phyloP scores from a whole-genome alignment of 495 filamentous ascomycete species.

The Tuber aestivum region DNA sequence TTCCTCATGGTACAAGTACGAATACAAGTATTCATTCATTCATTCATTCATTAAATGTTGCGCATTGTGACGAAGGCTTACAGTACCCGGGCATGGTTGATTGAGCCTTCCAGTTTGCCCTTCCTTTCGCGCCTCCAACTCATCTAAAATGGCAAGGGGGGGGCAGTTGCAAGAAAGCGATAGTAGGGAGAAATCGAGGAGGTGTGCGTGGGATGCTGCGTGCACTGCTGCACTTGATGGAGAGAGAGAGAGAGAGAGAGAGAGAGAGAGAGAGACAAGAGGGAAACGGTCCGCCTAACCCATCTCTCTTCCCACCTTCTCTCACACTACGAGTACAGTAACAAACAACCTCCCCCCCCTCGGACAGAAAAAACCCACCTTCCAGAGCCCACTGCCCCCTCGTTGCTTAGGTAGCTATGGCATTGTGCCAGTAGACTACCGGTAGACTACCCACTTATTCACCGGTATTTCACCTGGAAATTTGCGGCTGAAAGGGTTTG shows the following conservation, averaged over 20 bases:
- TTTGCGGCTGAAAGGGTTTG: constrained; percentile 1
- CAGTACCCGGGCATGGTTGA: not conserved
- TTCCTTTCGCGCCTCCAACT: not conserved
- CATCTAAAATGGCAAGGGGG: not conserved
- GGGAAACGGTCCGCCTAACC: not conserved
- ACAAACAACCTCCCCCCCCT: not conserved
- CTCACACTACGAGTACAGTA: not conserved
- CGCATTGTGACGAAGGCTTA: no score
- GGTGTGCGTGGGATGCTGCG: not conserved
- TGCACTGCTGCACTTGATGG: no score
- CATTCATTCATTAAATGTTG: no score
- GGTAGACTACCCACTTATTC: not conserved
- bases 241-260: no score
- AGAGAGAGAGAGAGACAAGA: not conserved
- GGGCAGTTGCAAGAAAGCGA: not conserved
- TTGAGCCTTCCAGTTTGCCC: not conserved
- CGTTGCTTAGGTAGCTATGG: not conserved
- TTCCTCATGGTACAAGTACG: not conserved
- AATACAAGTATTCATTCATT: not conserved
- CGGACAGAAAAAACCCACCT: not conserved
- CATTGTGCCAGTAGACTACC: not conserved
- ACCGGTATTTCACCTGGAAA: not conserved
- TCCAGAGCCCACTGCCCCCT: not conserved
- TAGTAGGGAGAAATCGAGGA: not conserved
- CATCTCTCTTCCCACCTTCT: not conserved